Evolutionary conservation across 257 asterid genomes (phyloP), one percentile per base, ranked within the genome.

Genomic region (Primulina eburnea): DNA sequence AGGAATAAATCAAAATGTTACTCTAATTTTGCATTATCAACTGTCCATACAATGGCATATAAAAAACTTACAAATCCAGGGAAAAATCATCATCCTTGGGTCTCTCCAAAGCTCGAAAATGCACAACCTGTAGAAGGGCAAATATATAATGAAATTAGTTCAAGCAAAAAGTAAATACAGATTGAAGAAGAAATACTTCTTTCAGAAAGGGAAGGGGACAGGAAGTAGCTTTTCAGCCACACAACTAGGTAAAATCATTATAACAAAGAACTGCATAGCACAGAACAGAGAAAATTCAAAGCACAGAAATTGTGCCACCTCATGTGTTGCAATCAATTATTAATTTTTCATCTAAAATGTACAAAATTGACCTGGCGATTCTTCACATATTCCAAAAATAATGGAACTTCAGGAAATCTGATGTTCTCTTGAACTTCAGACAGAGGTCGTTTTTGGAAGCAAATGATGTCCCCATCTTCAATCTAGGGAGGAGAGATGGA

Each of bases 401-500:
- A 84, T 73, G 97, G 96, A 76, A 89, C 96, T 34, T 91, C 93
- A 38, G 92, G 89, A 81, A 78, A 89, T 73, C 96, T 92, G 50
- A 80, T 17, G 80, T 73, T 82, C 76, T 82, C 89, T 71, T 87
- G 92, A 89, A 63, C 72, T 74, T 86, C 97, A 59, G 88, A 75
- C 16, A 79, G 69, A 73, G 80, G 83, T 35, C 80, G 79, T 75
- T 91, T 91, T 72, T 94, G 99, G 85, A 91, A 94, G 84, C 99
- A 94, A 75, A 94, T 84, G 47, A 94, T 91, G 76, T 94, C 99
- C 68, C 99, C 99, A 75, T 94, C 97, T 89, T 89, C 99, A 70
- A 94, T 86, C 99, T 94, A 79, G 37, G 62, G 35, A 6, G 62
- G 50, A 38, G 50, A 53, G 28, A 28, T 12, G 40, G 56, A 74